Evolutionary conservation across 2,329 filamentous ascomycete species (phyloP).

Genomic region (Elsinoe necatrix): DNA sequence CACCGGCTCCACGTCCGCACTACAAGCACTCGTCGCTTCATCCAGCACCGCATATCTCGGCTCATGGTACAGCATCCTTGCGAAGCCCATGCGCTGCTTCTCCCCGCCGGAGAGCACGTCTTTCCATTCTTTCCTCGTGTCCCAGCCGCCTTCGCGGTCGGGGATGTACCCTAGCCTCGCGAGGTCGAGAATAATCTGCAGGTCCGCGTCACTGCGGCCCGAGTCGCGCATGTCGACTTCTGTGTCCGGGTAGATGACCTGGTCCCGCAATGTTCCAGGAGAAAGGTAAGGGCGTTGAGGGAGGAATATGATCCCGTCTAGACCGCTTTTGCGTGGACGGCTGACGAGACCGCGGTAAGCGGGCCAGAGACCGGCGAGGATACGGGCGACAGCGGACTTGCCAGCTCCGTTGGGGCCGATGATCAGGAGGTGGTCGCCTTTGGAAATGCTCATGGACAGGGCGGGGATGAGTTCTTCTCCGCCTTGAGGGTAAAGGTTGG

Average conservation of each 20-base stretch:
- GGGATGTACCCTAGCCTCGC: conserved; percentile 83
- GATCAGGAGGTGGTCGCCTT: conserved; percentile 87
- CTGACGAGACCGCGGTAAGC: conserved; percentile 89
- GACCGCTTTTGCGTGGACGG: conserved; percentile 60
- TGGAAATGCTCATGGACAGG: conserved; percentile 78
- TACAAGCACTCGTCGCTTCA: conserved; percentile 90
- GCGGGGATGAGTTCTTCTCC: conserved; percentile 87
- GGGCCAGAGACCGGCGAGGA: conserved; percentile 90
- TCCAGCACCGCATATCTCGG: conserved; percentile 91
- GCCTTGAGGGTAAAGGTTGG: conserved; percentile 75
- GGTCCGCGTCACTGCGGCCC: conserved; percentile 66
- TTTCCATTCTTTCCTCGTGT: conserved; percentile 96
- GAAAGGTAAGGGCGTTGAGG: conserved; percentile 89
- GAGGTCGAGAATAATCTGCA: conserved; percentile 70
- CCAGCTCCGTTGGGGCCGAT: conserved; percentile 92
- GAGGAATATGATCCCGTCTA: conserved; percentile 95
- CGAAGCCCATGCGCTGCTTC: conserved; percentile 92
- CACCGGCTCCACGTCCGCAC: conserved; percentile 85
- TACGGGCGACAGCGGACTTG: conserved; percentile 78
- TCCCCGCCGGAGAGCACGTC: conserved; percentile 94
- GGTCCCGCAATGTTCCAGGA: conserved; percentile 85
- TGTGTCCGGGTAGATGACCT: conserved; percentile 95
- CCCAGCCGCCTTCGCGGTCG: conserved; percentile 89
- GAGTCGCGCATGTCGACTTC: conserved; percentile 87
- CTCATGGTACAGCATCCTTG: conserved; percentile 86